Evolutionary conservation across 2,329 filamentous ascomycete genomes (phyloP).

Genomic region (Hypoxylon sp.): DNA sequence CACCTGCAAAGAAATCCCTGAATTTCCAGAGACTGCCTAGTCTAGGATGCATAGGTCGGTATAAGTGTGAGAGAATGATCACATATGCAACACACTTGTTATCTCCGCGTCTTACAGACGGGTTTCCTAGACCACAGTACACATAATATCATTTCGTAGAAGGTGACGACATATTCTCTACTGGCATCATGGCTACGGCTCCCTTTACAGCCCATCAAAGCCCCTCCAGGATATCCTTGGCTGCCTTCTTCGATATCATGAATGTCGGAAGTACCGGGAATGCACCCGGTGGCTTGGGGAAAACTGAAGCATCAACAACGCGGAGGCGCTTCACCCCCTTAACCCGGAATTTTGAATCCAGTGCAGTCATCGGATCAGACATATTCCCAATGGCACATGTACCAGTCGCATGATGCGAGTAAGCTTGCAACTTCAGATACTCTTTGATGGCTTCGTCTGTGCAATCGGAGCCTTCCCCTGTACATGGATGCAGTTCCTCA

Average conservation of each 20-base stretch:
- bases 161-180: neutral
- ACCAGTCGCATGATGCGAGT: constrained; percentile 48
- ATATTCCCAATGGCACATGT: constrained; percentile 55
- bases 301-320: constrained; percentile 69
- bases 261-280: constrained; percentile 51
- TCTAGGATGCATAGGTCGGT: neutral
- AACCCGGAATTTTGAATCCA: constrained; percentile 67
- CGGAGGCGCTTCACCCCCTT: constrained; percentile 65
- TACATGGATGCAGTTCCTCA: constrained; percentile 46
- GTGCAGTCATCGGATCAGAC: constrained; percentile 65
- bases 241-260: constrained; percentile 52
- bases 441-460: constrained; percentile 47
- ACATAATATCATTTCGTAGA: neutral
- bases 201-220: neutral
- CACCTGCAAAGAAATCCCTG: neutral
- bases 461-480: constrained; percentile 31
- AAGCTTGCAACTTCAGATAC: constrained; percentile 45
- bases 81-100: neutral
- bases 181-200: neutral
- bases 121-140: neutral
- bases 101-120: neutral
- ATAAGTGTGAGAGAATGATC: neutral
- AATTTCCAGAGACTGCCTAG: neutral
- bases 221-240: constrained; percentile 46
- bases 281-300: constrained; percentile 63